Evolutionary conservation across 2,329 filamentous ascomycete genomes (phyloP), one percentile per base, ranked within the genome.

Genomic region (Clonostachys rosea): DNA sequence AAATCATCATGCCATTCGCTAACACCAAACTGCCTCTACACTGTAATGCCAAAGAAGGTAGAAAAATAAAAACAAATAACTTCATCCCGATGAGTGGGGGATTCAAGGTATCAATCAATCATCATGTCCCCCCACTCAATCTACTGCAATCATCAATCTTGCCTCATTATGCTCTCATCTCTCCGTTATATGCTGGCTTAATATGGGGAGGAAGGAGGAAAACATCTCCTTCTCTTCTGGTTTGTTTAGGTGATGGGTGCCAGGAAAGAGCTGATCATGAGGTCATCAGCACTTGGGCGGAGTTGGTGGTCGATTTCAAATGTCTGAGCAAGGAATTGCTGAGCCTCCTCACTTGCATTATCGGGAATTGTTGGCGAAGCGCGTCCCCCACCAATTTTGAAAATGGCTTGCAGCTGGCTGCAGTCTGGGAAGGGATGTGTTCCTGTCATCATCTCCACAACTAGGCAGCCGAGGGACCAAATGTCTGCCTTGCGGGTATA

Each of bases 361-460:
- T 95, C 89, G 0, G 94, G 94, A 47, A 96, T 87, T 14, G 89
- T 91, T 0, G 94, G 94, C 41, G 89, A 84, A 20, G 91, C 90
- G 65, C 89, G 87, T 55, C 87, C 85, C 54, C 87, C 91, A 37
- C 91, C 91, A 63, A 99, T 97, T 73, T 96, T 96, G 77, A 99
- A 99, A 61, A 99, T 96, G 50, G 94, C 94, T 65, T 99, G 94
- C 52, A 99, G 76, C 68, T 99, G 95, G 50, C 89, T 95, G 74
- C 91, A 96, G 69, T 96, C 92, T 0, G 94, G 94, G 76, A 96
- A 96, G 2, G 94, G 94, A 64, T 97, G 94, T 41, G 84, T 87
- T 47, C 94, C 94, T 12, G 94, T 97, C 78, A 97, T 96, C 94
- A 99, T 99, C 73, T 99, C 94, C 20, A 99, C 92, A 13, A 99